These are phyloP conservation scores for Leucocoprinus sp. DNA, from an alignment of 768 basidiomycete species.

Conservation along the genomic window DNA sequence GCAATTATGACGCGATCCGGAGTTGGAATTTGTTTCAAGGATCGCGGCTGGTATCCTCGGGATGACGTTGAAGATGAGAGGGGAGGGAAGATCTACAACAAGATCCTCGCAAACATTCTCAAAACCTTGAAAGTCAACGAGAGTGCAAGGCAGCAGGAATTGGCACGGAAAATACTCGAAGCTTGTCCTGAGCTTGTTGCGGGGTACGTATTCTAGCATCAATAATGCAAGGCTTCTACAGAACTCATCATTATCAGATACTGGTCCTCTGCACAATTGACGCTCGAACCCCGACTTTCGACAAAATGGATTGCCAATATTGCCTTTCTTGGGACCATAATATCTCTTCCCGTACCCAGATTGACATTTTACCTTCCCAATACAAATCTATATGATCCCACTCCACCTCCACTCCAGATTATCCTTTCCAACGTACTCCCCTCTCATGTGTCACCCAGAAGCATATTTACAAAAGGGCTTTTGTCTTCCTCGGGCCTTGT, in stretches of 20 bases:
- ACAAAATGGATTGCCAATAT: constrained; percentile 91
- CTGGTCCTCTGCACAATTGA: constrained; percentile 60
- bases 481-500: constrained; percentile 67
- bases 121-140: constrained; percentile 81
- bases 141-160: constrained; percentile 76
- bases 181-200: constrained; percentile 84
- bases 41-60: constrained; percentile 86
- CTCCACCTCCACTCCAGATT: constrained; percentile 63
- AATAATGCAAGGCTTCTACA: neutral
- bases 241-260: constrained; percentile 36
- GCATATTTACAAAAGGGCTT: constrained; percentile 74
- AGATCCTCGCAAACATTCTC: constrained; percentile 70
- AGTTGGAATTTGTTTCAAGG: constrained; percentile 78
- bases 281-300: constrained; percentile 79
- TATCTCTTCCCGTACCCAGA: constrained; percentile 68
- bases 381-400: constrained; percentile 47
- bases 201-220: constrained; percentile 37
- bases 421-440: constrained; percentile 81
- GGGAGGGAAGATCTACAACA: constrained; percentile 62
- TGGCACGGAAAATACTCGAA: constrained; percentile 69
- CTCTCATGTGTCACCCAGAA: constrained; percentile 57
- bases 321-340: constrained; percentile 68
- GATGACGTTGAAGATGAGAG: constrained; percentile 38
- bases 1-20: constrained; percentile 79
- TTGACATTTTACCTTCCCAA: constrained; percentile 50